A percentile compares a stretch with the other conserved stretches of the same genome.
Evolutionary conservation across 2,329 filamentous ascomycete genomes (phyloP).

Genomic region (Xylaria polymorpha): DNA sequence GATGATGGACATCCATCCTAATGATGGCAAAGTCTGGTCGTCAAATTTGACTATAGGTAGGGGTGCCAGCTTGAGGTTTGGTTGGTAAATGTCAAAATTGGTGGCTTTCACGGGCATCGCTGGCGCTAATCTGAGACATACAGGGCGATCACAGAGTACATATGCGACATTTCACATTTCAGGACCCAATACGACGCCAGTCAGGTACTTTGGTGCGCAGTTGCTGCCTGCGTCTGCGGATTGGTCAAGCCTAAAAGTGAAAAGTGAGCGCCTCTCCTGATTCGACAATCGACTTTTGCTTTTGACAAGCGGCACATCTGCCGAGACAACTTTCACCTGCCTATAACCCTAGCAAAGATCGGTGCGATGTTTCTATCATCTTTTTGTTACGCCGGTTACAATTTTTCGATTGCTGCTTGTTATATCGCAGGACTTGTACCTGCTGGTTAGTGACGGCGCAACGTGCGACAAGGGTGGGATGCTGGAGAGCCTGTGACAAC

Average conservation of each 20-base stretch:
- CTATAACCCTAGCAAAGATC: background rate
- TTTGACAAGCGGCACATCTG: background rate
- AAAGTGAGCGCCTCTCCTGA: background rate
- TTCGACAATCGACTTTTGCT: background rate
- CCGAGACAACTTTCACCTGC: background rate
- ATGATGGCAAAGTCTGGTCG: background rate
- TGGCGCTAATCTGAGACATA: background rate
- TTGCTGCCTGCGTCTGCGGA: background rate
- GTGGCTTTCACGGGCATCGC: background rate
- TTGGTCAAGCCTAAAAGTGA: background rate
- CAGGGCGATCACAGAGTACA: background rate
- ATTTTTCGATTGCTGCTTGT: background rate
- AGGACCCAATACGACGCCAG: background rate
- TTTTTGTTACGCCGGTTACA: background rate
- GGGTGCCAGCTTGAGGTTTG: background rate
- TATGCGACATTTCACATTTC: background rate
- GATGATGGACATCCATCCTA: background rate
- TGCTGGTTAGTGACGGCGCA: background rate
- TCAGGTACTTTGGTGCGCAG: background rate
- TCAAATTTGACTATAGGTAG: background rate
- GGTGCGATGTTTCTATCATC: background rate
- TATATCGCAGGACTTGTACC: background rate
- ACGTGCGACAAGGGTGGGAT: background rate
- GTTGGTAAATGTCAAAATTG: background rate
- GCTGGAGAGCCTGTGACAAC: background rate